These are phyloP conservation scores for Hygrocybe coccinea DNA, from an alignment of 768 basidiomycete genomes.

Conservation along the genomic window DNA sequence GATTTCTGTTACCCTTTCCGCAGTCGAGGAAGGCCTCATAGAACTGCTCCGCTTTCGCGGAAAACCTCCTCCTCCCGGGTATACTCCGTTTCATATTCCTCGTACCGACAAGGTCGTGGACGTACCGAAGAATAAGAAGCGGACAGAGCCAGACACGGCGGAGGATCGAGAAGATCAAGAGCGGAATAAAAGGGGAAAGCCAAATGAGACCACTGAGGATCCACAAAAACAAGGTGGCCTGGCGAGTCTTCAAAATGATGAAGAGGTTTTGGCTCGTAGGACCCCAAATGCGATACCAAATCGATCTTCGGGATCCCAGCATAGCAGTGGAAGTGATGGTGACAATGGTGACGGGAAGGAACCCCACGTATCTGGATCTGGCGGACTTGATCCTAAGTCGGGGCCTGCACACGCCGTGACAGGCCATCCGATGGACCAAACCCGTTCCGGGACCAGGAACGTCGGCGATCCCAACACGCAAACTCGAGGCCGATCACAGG, in stretches of 20 bases:
- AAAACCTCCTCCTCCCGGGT: conserved; percentile 36
- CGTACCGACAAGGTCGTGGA: conserved; percentile 20
- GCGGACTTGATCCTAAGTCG: conserved; percentile 26
- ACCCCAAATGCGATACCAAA: neutral
- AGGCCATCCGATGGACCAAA: conserved; percentile 25
- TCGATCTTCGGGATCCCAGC: neutral
- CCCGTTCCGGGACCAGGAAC: conserved; percentile 27
- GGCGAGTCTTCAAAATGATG: neutral
- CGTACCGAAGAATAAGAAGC: conserved; percentile 24
- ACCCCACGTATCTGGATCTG: conserved; percentile 26
- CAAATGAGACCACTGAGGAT: conserved; percentile 5
- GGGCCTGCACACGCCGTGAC: conserved; percentile 17
- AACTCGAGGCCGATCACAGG: neutral
- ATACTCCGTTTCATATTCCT: conserved; percentile 36
- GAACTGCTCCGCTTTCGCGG: conserved; percentile 59
- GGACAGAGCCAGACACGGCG: conserved; percentile 31
- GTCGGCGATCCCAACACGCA: conserved; percentile 14
- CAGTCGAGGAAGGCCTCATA: conserved; percentile 51
- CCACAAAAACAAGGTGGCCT: conserved; percentile 11
- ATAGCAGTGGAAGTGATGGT: conserved; percentile 3
- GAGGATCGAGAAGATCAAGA: conserved; percentile 26
- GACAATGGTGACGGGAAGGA: conserved; percentile 20
- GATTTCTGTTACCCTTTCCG: conserved; percentile 48
- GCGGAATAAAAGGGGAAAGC: conserved; percentile 24
- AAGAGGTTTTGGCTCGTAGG: neutral